Conservation (phyloP, 306 rosid species). For the Rosa rugosa region DNA sequence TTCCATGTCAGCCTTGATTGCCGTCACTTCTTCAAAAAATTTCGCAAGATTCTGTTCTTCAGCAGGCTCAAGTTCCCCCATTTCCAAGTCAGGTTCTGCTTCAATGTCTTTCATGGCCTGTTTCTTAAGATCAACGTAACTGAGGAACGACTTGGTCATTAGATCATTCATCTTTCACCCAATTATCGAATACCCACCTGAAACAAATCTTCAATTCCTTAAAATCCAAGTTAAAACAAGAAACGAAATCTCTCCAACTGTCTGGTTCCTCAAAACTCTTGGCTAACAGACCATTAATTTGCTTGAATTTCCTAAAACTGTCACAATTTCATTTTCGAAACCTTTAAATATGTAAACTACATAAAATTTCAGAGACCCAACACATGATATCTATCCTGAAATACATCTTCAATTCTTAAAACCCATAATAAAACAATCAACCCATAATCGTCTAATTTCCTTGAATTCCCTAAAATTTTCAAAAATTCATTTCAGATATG, state of each 20-base stretch:
- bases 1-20: constrained; percentile 20
- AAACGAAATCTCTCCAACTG: background rate
- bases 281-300: background rate
- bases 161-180: constrained; percentile 24
- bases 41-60: constrained; percentile 21
- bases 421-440: background rate
- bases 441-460: background rate
- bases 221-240: background rate
- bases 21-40: constrained; percentile 6
- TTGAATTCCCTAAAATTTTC: background rate
- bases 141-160: constrained; percentile 21
- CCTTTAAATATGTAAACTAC: too few relatives aligned
- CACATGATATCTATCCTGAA: background rate
- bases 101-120: constrained; percentile 18
- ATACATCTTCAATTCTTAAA: background rate
- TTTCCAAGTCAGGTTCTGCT: constrained; percentile 20
- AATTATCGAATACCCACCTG: background rate
- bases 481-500: background rate
- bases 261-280: background rate
- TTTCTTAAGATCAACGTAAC: constrained; percentile 24
- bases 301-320: background rate
- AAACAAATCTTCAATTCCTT: constrained; percentile 1
- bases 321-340: background rate
- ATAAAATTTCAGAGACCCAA: background rate
- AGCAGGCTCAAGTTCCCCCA: constrained; percentile 18